phyloP scores from a whole-genome alignment of 2,329 filamentous ascomycete species.

The Ceratocystis diversiconidia region DNA sequence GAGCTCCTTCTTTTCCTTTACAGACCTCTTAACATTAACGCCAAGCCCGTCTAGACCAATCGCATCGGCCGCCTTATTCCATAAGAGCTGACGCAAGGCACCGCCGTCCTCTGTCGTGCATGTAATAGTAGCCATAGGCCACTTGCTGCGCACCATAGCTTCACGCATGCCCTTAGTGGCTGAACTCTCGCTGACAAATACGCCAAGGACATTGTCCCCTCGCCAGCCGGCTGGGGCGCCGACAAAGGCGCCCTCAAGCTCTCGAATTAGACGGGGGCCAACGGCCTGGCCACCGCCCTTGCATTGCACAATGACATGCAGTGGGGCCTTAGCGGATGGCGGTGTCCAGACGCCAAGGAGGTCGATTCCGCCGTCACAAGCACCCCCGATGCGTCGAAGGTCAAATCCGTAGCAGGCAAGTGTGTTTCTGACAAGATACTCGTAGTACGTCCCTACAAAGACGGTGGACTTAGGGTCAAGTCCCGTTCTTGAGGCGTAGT shows the following conservation, averaged over 20 bases:
- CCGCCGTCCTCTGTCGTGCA: constrained; percentile 40
- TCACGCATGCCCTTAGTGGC: constrained; percentile 70
- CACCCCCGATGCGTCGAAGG: constrained; percentile 50
- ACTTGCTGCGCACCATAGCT: constrained; percentile 49
- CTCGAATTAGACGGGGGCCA: constrained; percentile 50
- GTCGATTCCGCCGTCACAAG: constrained; percentile 58
- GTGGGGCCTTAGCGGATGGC: constrained; percentile 27
- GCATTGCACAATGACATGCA: constrained; percentile 50
- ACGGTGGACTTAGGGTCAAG: constrained; percentile 43
- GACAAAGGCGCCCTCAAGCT: constrained; percentile 64
- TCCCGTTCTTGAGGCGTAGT: constrained; percentile 43
- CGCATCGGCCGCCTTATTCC: constrained; percentile 52
- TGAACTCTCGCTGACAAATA: constrained; percentile 53
- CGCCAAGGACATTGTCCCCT: constrained; percentile 47
- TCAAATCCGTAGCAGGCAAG: constrained; percentile 49
- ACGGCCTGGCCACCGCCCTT: constrained; percentile 43
- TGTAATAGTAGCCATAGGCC: constrained; percentile 58
- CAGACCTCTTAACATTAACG: constrained; percentile 33
- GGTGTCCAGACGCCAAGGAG: constrained; percentile 57
- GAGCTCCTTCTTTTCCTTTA: constrained; percentile 25
- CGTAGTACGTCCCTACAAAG: constrained; percentile 62
- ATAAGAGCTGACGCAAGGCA: constrained; percentile 51
- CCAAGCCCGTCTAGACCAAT: constrained; percentile 47
- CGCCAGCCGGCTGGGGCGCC: constrained; percentile 63
- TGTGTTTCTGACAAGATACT: constrained; percentile 49